Evolutionary conservation across 2,329 filamentous ascomycete species (phyloP).

Genomic region (Neopestalotiopsis sp.): DNA sequence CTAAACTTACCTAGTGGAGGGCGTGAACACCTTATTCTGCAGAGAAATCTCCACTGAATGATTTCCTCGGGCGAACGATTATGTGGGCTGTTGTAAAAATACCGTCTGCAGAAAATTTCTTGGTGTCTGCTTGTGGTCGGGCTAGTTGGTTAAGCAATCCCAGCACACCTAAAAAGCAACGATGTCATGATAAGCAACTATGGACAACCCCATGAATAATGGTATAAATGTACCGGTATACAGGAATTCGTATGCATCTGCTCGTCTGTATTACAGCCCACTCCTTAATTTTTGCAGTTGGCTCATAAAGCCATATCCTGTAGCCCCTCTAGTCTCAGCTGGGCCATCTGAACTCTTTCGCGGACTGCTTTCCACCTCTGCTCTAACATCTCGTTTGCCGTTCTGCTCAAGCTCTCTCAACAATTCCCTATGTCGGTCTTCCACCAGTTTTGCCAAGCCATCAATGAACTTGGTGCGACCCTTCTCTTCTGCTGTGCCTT

Average conservation of each 20-base stretch:
- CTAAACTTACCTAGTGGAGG: not conserved
- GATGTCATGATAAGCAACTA: not conserved
- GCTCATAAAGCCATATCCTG: slow-evolving; percentile 65
- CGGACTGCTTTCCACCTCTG: slow-evolving; percentile 36
- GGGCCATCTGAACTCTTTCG: slow-evolving; percentile 38
- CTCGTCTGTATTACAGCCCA: slow-evolving; percentile 45
- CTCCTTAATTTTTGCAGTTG: slow-evolving; percentile 65
- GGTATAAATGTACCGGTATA: not conserved
- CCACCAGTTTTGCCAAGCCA: slow-evolving; percentile 77
- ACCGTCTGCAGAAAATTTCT: slow-evolving; percentile 4
- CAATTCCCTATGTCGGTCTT: slow-evolving; percentile 69
- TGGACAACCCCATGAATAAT: not conserved
- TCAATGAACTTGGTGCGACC: slow-evolving; percentile 84
- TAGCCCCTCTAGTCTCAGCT: slow-evolving; percentile 48
- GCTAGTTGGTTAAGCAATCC: slow-evolving; percentile 2
- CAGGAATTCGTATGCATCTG: not conserved
- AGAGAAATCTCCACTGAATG: not conserved
- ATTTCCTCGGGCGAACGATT: not conserved
- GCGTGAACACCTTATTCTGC: not conserved
- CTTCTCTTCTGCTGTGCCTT: slow-evolving; percentile 93
- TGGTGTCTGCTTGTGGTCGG: slow-evolving; percentile 8
- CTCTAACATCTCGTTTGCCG: slow-evolving; percentile 40
- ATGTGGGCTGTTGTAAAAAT: slow-evolving; percentile 1
- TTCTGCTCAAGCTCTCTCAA: slow-evolving; percentile 56
- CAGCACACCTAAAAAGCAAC: not conserved